Conservation (phyloP, 768 basidiomycete genomes). For the Lactarius quietus region DNA sequence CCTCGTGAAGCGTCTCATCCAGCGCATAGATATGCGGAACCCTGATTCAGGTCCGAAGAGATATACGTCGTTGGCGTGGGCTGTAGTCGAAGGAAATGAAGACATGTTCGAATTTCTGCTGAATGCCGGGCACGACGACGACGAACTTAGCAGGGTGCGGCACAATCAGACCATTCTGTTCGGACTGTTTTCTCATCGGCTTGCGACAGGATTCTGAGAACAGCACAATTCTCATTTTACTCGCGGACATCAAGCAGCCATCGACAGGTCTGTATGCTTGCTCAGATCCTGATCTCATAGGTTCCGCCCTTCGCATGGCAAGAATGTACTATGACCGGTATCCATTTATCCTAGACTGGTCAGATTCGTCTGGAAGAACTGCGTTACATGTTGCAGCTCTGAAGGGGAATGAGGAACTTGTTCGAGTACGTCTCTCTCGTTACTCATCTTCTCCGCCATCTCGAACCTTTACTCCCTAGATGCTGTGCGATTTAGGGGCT, state of each 20-base stretch:
- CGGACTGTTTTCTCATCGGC: slow-evolving; percentile 1
- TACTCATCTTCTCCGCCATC: slow-evolving; percentile 24
- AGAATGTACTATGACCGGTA: slow-evolving; percentile 83
- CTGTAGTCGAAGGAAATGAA: slow-evolving; percentile 82
- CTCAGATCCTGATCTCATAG: slow-evolving; percentile 57
- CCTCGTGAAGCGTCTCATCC: slow-evolving; percentile 83
- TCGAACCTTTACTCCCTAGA: slow-evolving; percentile 42
- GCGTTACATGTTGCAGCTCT: slow-evolving; percentile 84
- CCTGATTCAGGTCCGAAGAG: slow-evolving; percentile 72
- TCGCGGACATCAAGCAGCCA: slow-evolving; percentile 75
- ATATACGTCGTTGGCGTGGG: slow-evolving; percentile 89
- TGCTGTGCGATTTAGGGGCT: slow-evolving; percentile 87
- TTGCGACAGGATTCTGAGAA: slow-evolving; percentile 76
- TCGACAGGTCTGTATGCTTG: slow-evolving; percentile 45
- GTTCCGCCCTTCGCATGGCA: slow-evolving; percentile 82
- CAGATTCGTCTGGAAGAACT: slow-evolving; percentile 85
- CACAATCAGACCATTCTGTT: background rate
- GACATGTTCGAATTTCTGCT: slow-evolving; percentile 93
- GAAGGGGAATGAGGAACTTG: slow-evolving; percentile 87
- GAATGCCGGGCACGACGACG: slow-evolving; percentile 85
- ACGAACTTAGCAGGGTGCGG: slow-evolving; percentile 84
- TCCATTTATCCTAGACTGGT: slow-evolving; percentile 87
- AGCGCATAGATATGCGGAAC: slow-evolving; percentile 87
- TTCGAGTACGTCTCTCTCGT: slow-evolving; percentile 53
- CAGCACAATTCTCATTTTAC: slow-evolving; percentile 88